These are phyloP conservation scores for Phytophthora meadii DNA, from an alignment of 352 stramenopile species.

Conservation along the genomic window DNA sequence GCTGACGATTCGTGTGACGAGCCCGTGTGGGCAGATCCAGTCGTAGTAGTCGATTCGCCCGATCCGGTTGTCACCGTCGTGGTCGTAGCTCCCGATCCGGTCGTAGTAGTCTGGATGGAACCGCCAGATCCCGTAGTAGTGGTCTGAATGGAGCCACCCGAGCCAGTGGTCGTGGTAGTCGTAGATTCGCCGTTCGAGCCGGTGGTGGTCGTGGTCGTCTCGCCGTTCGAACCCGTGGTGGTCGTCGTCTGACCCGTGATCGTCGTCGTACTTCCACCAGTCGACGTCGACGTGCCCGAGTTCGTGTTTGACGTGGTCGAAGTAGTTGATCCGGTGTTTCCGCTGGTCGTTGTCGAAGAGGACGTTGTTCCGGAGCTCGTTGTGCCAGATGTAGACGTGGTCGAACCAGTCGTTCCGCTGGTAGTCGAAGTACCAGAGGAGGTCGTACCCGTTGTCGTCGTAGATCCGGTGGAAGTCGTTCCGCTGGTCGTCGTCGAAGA, in stretches of 20 bases:
- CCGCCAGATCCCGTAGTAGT: conserved; percentile 28
- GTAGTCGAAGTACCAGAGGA: conserved; percentile 14
- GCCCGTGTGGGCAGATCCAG: conserved; percentile 14
- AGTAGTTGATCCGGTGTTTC: conserved; percentile 2
- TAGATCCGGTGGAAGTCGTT: conserved; percentile 11
- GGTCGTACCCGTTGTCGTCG: conserved; percentile 22
- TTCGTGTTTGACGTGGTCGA: conserved; percentile 10
- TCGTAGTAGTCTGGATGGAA: conserved; percentile 22
- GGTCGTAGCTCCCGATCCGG: conserved; percentile 24
- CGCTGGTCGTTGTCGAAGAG: conserved; percentile 11
- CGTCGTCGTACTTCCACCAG: conserved; percentile 14
- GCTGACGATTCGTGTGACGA: conserved; percentile 11
- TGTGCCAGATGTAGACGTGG: conserved; percentile 1
- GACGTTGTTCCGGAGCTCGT: conserved; percentile 11
- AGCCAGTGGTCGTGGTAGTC: conserved; percentile 19
- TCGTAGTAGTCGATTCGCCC: conserved; percentile 23
- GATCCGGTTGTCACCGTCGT: conserved; percentile 26
- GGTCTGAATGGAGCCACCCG: conserved; percentile 16
- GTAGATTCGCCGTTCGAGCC: conserved; percentile 17
- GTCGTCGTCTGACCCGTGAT: conserved; percentile 21
- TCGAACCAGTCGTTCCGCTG: conserved; percentile 8
- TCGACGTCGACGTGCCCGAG: conserved; percentile 17
- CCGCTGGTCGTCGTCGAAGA: conserved; percentile 25
- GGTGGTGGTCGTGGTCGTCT: conserved; percentile 16
- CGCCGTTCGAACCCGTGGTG: conserved; percentile 14